Conservation (phyloP, 768 basidiomycete species). For the Coprinopsis marcescibilis region DNA sequence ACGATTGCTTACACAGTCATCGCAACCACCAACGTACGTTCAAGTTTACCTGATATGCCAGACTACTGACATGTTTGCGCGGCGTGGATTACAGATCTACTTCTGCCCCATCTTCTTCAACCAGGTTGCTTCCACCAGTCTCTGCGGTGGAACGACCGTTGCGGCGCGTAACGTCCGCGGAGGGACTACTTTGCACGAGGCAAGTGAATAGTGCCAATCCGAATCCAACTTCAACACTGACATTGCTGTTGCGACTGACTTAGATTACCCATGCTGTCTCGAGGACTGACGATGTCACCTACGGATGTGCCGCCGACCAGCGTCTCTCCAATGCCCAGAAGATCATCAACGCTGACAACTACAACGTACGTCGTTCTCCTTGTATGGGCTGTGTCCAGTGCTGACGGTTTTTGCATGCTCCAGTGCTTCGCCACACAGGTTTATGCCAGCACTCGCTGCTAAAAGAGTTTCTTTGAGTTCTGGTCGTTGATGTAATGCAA, state of each 20-base stretch:
- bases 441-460: constrained; percentile 35
- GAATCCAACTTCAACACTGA: not conserved
- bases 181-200: constrained; percentile 44
- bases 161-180: constrained; percentile 40
- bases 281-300: constrained; percentile 34
- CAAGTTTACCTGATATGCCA: not conserved
- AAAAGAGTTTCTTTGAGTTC: constrained; percentile 9
- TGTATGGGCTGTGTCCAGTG: not conserved
- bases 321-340: constrained; percentile 28
- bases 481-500: not conserved
- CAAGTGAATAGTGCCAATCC: constrained; percentile 6
- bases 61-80: not conserved
- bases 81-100: constrained; percentile 30
- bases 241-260: not conserved
- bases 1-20: constrained; percentile 42
- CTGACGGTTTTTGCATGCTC: not conserved
- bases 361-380: constrained; percentile 29
- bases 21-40: constrained; percentile 36
- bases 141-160: constrained; percentile 40
- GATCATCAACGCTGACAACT: constrained; percentile 40
- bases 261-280: constrained; percentile 39
- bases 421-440: constrained; percentile 44
- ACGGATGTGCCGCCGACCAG: constrained; percentile 38
- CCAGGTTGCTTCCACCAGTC: constrained; percentile 30
- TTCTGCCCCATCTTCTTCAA: constrained; percentile 43